Base-by-base conservation (phyloP, 78 protist species). In the Dictyostelium intermedium region DNA sequence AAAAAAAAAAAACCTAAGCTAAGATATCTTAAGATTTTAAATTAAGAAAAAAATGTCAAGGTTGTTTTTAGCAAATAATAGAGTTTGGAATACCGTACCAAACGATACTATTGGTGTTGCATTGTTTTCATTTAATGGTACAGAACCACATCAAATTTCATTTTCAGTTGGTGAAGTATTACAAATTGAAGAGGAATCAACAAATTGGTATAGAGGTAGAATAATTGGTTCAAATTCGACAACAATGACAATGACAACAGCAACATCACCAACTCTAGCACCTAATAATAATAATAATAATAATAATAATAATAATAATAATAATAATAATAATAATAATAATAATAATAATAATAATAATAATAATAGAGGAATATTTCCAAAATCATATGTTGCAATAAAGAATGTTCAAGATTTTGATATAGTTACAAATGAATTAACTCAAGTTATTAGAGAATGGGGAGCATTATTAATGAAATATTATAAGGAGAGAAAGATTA, bases 391-490 rank as follows among this genome's bases (percentile, higher is more conserved):
- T 86, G 93, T 87, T 1, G 27, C 69, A 18, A 30, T 85, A 27
- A 41, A 72, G 27, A 85, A 72, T 35, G 61, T 81, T 16, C 72
- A 53, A 50, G 66, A 85, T 32, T 84, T 70, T 47, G 91, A 84
- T 84, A 35, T 84, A 25, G 91, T 84, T 18, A 84, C 93, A 56
- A 87, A 87, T 63, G 93, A 87, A 43, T 30, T 87, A 34, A 63
- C 93, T 18, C 93, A 87, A 23, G 93, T 87, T 4, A 87, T 87
- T 79, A 76, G 93, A 56, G 93, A 87, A 43, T 87, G 93, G 93
- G 93, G 93, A 20, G 30, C 73, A 20, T 39, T 87, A n/a, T 41
- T 87, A 61, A 60, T 87, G 47, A 76, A 39, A 47, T 87, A 87
- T 78, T 87, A 60, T 43, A 87, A 79, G 43, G 93, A 87, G 39